These are phyloP conservation scores for Sporodiniella umbellata DNA, from an alignment of 371 early-diverging fungal species.

Conservation along the genomic window DNA sequence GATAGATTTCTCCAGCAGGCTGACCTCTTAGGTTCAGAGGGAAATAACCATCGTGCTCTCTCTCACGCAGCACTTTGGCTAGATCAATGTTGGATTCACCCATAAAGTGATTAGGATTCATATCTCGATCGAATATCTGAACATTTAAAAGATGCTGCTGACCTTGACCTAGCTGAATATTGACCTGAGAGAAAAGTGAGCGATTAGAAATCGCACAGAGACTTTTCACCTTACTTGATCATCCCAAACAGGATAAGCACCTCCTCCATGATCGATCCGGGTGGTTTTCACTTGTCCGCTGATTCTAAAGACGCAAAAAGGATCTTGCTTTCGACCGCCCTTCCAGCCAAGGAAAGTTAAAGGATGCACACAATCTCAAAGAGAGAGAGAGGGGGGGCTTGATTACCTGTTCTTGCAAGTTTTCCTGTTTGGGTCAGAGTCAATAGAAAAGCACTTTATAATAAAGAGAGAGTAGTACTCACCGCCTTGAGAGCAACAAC, in stretches of 20 bases:
- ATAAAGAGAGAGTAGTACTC: no score
- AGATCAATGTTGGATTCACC: conserved; percentile 26
- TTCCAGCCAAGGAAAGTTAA: not conserved
- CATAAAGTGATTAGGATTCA: conserved; percentile 22
- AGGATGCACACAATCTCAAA: no score
- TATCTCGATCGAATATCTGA: conserved; percentile 28
- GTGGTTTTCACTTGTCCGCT: conserved; percentile 15
- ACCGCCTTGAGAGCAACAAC: conserved; percentile 28
- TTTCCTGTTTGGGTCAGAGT: conserved; percentile 10
- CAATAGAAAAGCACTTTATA: no score
- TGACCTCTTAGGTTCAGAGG: conserved; percentile 11
- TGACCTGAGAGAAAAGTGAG: conserved; percentile 7
- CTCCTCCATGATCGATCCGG: conserved; percentile 20
- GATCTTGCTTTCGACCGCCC: conserved; percentile 17
- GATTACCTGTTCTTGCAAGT: conserved; percentile 20
- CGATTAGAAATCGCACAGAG: not conserved
- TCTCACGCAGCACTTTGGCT: conserved; percentile 21
- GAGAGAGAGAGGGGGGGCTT: no score
- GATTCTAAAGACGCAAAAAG: conserved; percentile 23
- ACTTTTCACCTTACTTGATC: conserved; percentile 18
- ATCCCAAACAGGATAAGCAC: conserved; percentile 26
- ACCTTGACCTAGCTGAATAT: conserved; percentile 18
- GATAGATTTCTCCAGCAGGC: conserved; percentile 25
- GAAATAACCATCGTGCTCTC: conserved; percentile 34
- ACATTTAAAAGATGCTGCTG: conserved; percentile 15